Evolutionary conservation across 2,329 filamentous ascomycete species (phyloP).

Genomic region (Pseudohalonectria lignicola): DNA sequence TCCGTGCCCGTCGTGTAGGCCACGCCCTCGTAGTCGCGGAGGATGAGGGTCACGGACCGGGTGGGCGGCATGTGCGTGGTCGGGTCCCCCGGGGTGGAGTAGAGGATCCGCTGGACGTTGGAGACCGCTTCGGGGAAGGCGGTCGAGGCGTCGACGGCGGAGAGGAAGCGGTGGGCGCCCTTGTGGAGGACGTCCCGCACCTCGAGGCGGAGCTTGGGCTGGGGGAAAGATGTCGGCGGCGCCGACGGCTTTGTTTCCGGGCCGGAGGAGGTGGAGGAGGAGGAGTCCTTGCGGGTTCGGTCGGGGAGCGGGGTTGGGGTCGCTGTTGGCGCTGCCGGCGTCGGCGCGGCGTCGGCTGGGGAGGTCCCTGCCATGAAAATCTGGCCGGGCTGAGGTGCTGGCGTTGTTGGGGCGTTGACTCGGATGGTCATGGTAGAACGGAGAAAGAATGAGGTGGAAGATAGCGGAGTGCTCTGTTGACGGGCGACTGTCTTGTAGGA

Average conservation of each 20-base stretch:
- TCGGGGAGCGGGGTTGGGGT: neutral
- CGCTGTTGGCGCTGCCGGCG: neutral
- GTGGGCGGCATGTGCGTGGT: conserved; percentile 46
- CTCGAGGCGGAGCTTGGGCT: conserved; percentile 49
- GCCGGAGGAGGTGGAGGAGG: neutral
- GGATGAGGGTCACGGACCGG: conserved; percentile 73
- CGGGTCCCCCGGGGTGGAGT: conserved; percentile 34
- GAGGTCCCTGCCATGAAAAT: conserved; percentile 22
- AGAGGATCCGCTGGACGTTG: conserved; percentile 63
- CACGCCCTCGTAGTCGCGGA: conserved; percentile 71
- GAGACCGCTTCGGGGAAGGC: conserved; percentile 53
- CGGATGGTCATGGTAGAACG: conserved; percentile 16
- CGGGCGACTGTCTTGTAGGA: too few relatives aligned
- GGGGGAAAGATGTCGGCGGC: conserved; percentile 19
- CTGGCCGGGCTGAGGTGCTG: conserved; percentile 14
- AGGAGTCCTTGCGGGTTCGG: neutral
- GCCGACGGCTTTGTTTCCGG: too few relatives aligned
- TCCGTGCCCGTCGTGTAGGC: conserved; percentile 79
- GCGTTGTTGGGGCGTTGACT: conserved; percentile 14
- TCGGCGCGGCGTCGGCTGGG: conserved; percentile 3
- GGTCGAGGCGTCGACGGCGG: conserved; percentile 47
- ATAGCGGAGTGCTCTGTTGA: too few relatives aligned
- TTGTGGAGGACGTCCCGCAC: conserved; percentile 46
- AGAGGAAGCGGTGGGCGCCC: conserved; percentile 57
- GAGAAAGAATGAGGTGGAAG: too few relatives aligned